Percentiles rank a stretch among this genome's conserved stretches.
Conservation (phyloP, 352 stramenopile species). For the Phytophthora capsici region DNA sequence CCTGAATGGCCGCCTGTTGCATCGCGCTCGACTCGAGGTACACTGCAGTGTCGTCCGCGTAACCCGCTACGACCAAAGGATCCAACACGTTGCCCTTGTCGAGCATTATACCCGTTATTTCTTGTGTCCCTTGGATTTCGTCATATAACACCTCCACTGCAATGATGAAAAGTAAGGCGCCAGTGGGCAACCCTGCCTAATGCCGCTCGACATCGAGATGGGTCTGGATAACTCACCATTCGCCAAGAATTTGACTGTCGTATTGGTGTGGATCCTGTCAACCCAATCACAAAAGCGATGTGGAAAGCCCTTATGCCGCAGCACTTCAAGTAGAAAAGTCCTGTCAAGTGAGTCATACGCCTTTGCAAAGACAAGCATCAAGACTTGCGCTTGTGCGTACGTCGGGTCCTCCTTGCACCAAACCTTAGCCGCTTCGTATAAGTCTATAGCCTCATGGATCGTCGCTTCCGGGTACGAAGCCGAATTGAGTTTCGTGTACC, state of each 20-base stretch:
- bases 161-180: conserved; percentile 2
- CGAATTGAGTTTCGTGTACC: conserved; percentile 4
- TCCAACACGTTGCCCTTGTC: too few species aligned
- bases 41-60: conserved; percentile 10
- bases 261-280: neutral
- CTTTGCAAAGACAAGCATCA: conserved; percentile 11
- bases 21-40: neutral
- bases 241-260: conserved; percentile 1
- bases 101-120: neutral
- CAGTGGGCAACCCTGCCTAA: conserved; percentile 7
- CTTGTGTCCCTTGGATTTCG: neutral
- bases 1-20: neutral
- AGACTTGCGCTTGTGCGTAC: neutral
- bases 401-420: neutral
- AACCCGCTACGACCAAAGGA: neutral
- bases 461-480: neutral
- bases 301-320: neutral
- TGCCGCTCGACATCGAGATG: neutral
- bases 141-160: conserved; percentile 1
- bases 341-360: conserved; percentile 14
- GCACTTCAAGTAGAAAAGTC: neutral
- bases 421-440: neutral
- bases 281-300: neutral
- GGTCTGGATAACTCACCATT: neutral
- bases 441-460: conserved; percentile 8